Evolutionary conservation across 2,329 filamentous ascomycete genomes (phyloP).

Genomic region (Acrocalymma vagum): DNA sequence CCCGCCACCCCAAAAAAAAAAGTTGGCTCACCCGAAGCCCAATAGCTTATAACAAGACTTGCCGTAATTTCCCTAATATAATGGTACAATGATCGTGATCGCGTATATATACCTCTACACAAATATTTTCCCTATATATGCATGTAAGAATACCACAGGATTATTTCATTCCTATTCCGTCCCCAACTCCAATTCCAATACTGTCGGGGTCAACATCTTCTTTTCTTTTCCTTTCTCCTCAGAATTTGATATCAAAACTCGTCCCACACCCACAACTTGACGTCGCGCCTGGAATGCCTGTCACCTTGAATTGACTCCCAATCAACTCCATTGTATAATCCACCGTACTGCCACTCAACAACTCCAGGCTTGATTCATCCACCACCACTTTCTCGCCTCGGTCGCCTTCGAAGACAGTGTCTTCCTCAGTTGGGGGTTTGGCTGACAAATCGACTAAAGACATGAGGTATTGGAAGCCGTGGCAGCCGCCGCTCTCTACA

Average conservation of each 20-base stretch:
- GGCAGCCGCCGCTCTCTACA: conserved; percentile 93
- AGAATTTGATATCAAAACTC: conserved; percentile 87
- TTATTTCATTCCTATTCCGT: too few species aligned
- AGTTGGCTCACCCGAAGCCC: too few species aligned
- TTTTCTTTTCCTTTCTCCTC: too few species aligned
- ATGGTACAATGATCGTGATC: too few species aligned
- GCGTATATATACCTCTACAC: too few species aligned
- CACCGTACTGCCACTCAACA: conserved; percentile 92
- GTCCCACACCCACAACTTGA: conserved; percentile 98
- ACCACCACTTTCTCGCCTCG: conserved; percentile 81
- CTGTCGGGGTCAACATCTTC: too few species aligned
- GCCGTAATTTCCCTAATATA: too few species aligned
- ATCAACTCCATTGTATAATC: conserved; percentile 98
- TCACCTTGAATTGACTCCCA: conserved; percentile 93
- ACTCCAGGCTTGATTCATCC: conserved; percentile 84
- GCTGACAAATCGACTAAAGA: conserved; percentile 73
- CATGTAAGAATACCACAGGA: too few species aligned
- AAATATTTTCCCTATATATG: too few species aligned
- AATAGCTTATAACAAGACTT: too few species aligned
- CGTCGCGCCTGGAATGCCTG: conserved; percentile 88
- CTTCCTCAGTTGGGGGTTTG: conserved; percentile 68
- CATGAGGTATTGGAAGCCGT: conserved; percentile 98
- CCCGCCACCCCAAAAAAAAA: too few species aligned
- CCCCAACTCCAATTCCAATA: too few species aligned
- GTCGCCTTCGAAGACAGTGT: conserved; percentile 83